Evolutionary conservation across 2,329 filamentous ascomycete species (phyloP).

Genomic region (Cladosporium sp.): DNA sequence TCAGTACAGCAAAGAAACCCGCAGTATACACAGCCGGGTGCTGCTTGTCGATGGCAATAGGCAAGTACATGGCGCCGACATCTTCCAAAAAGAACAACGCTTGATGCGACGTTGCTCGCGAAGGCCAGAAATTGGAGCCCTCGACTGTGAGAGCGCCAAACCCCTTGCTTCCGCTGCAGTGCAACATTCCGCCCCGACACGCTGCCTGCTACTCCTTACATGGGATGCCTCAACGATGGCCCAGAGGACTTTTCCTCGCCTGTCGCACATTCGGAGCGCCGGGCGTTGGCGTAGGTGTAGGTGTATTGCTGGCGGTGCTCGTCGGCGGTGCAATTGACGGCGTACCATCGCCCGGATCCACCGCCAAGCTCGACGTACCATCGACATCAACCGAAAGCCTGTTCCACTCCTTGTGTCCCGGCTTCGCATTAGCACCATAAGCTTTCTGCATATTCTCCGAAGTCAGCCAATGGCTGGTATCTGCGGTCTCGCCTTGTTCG

Average conservation of each 20-base stretch:
- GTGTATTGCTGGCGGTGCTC: not conserved
- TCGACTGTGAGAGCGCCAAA: not conserved
- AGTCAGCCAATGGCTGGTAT: constrained; percentile 24
- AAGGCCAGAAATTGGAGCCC: not conserved
- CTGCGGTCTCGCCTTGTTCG: constrained; percentile 18
- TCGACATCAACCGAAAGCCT: constrained; percentile 19
- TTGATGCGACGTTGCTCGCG: constrained; percentile 2
- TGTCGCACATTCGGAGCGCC: not conserved
- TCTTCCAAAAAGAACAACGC: constrained; percentile 13
- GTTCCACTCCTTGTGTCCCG: constrained; percentile 19
- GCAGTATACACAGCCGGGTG: constrained; percentile 17
- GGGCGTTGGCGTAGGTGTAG: not conserved
- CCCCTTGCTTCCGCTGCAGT: constrained; percentile 16
- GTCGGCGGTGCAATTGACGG: not conserved
- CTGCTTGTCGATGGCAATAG: constrained; percentile 22
- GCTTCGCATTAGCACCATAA: constrained; percentile 19
- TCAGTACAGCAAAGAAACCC: constrained; percentile 20
- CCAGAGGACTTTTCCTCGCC: constrained; percentile 2
- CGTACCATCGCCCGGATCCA: constrained; percentile 1
- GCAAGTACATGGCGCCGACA: constrained; percentile 20
- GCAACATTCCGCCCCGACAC: constrained; percentile 20
- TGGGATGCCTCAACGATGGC: constrained; percentile 4
- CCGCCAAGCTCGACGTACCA: constrained; percentile 21
- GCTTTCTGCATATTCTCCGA: constrained; percentile 38
- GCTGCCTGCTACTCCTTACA: constrained; percentile 19